These are phyloP conservation scores for Sarcodon sp. DNA, from an alignment of 768 basidiomycete genomes.

Conservation along the genomic window DNA sequence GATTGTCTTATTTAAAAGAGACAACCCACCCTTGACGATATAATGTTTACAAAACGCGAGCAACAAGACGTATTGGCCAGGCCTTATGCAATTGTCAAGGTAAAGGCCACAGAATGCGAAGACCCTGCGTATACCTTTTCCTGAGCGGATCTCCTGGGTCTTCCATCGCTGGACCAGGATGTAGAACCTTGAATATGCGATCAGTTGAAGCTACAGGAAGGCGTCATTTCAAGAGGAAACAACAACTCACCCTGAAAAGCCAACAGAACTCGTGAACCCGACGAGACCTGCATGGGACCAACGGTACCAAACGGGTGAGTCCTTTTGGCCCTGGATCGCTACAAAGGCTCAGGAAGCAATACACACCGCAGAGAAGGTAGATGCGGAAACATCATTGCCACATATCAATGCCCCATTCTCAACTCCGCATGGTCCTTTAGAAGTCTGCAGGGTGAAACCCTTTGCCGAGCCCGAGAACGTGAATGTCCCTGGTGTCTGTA, in stretches of 20 bases:
- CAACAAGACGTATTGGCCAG: too few species aligned
- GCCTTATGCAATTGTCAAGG: too few species aligned
- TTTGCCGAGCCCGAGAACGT: constrained; percentile 31
- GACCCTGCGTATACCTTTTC: constrained; percentile 18
- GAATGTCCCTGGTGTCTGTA: constrained; percentile 46
- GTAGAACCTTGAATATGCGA: constrained; percentile 23
- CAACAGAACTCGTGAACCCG: constrained; percentile 32
- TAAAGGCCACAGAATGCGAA: too few species aligned
- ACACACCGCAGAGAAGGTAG: constrained; percentile 41
- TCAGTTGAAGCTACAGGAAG: too few species aligned
- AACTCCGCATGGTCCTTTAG: constrained; percentile 45
- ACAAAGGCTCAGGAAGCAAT: not conserved
- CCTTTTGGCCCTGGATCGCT: not conserved
- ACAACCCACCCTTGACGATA: too few species aligned
- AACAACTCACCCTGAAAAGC: constrained; percentile 10
- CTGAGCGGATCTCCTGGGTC: constrained; percentile 35
- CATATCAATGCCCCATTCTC: constrained; percentile 32
- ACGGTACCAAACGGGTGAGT: not conserved
- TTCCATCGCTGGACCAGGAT: constrained; percentile 32
- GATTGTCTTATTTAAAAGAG: too few species aligned
- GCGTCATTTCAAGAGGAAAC: too few species aligned
- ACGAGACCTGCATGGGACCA: constrained; percentile 24
- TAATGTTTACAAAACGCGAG: too few species aligned
- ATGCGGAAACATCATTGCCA: constrained; percentile 33
- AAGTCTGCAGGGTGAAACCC: constrained; percentile 45